Evolutionary conservation across 129 eudicot genomes (phyloP), one percentile per base, ranked within the genome.

Genomic region (Glebionis coronaria): DNA sequence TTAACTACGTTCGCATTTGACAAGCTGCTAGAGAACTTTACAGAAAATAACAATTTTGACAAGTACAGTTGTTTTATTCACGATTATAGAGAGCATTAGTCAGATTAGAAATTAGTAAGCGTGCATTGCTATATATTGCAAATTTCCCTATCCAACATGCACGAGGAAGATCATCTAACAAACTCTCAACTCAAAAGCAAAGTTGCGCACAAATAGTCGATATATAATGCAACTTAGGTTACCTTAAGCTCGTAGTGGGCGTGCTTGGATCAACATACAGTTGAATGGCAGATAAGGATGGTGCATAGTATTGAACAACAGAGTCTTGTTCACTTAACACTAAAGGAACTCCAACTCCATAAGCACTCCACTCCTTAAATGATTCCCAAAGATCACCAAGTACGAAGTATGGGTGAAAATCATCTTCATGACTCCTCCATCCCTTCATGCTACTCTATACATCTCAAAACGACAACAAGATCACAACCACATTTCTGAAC

Each of bases 321-420:
- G 82, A 80, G 73, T 92, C 95, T 51, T 54, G 78, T 21, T 82
- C 95, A 67, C 80, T 83, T 76, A 84, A 71, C 56, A 86, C 73
- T n/a, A 92, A 78, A 50, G 98, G 98, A 50, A 92, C 98, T 73
- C 96, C 98, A 8, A 88, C 98, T 57, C 98, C 96, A 74, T 92
- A 92, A 1, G 92, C 96, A 82, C 98, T 92, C 98, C 98, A 88
- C 73, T 92, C 98, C 71, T 85, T 78, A 71, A 85, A 83, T 11
- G 96, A 83, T 44, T 92, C 98, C 98, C 98, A 92, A 47, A 92
- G 95, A 79, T 92, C 98, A n/a, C 88, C 91, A 52, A 92, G 95
- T 59, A 85, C 31, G 61, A 88, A 92, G 75, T 75, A 85, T 0
- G 98, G 87, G 61, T 70, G 85, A 56, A 78, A 76, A 59, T 80